Evolutionary conservation across 2,329 filamentous ascomycete genomes (phyloP), one percentile per base, ranked within the genome.

Genomic region (Ophiostoma ips): DNA sequence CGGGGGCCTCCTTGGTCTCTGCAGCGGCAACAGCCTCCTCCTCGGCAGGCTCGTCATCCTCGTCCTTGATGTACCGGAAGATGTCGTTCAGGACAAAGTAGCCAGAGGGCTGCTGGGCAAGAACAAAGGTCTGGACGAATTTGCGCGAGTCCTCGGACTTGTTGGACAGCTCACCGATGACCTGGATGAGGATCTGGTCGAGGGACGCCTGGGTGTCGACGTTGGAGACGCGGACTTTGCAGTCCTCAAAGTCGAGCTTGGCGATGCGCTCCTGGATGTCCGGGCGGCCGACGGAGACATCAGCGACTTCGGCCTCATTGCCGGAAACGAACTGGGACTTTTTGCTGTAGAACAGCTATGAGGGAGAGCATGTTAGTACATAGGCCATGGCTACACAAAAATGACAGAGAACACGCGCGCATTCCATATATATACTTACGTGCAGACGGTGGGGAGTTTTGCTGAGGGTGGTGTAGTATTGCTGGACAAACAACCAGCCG

Each of bases 11-110:
- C 24, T 58, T 57, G 47, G 58, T 53, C 43, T 60, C 61, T 10
- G 58, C 57, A 34, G 55, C 48, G 16, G 58, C 55, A 13, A 55
- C 46, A 12, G 50, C 57, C 28, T 58, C 50, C 49, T 57, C 57
- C 45, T 79, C 73, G 44, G 71, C 68, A 58, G 79, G 68, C 53
- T 86, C 86, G 54, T 95, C 88, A 38, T 76, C 76, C 59, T 90
- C 85, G 55, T 92, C 87, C 56, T 83, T 81, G 57, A 98, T 81
- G 68, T 94, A 96, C 59, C 92, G 79, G 72, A 96, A 87, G 64
- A 98, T 95, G 63, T 98, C 92, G 68, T 98, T 98, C 60, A 98
- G 78, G 33, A 98, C 90, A 60, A 94, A 98, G 73, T 96, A 98
- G 56, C 92, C 92, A 51, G 90, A 94, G 46, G 87, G 87, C 71